These are phyloP conservation scores for Simmondsia chinensis DNA, from an alignment of 148 eudicot genomes.

Conservation along the genomic window DNA sequence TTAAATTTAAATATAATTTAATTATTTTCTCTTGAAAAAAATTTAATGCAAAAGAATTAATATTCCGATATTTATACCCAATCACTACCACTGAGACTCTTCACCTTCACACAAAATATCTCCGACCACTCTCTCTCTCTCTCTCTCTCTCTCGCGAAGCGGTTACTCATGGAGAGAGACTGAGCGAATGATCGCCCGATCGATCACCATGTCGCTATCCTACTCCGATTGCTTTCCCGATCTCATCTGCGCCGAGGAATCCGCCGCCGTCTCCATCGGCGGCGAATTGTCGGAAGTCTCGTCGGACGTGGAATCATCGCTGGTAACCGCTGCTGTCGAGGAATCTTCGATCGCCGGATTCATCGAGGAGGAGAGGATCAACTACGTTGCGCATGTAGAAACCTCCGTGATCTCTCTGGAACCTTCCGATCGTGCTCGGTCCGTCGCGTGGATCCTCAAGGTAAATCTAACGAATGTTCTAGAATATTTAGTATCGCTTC, in stretches of 20 bases:
- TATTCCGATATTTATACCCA: conserved; percentile 2
- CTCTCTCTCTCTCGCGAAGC: conserved; percentile 1
- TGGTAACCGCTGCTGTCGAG: conserved; percentile 12
- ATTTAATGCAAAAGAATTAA: not conserved
- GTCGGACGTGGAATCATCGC: conserved; percentile 30
- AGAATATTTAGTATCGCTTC: not conserved
- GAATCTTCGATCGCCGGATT: conserved; percentile 63
- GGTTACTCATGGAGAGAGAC: conserved; percentile 4
- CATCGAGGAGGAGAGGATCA: conserved; percentile 47
- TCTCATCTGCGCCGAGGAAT: conserved; percentile 64
- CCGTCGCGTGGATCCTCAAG: conserved; percentile 86
- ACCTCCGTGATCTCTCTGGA: conserved; percentile 28
- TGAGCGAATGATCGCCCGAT: not conserved
- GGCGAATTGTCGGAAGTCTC: conserved; percentile 38
- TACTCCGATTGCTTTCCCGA: conserved; percentile 44
- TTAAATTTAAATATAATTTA: no score
- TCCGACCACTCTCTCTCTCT: not conserved
- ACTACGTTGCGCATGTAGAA: no score
- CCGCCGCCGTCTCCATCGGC: conserved; percentile 26
- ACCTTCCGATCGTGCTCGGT: conserved; percentile 49
- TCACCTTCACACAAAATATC: conserved; percentile 1
- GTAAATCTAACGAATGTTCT: conserved; percentile 21
- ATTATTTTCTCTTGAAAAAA: no score
- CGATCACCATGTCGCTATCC: conserved; percentile 37
- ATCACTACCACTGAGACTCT: conserved; percentile 4